These are phyloP conservation scores for Glaciozyma martinii DNA, from an alignment of 768 basidiomycete species.

Conservation along the genomic window DNA sequence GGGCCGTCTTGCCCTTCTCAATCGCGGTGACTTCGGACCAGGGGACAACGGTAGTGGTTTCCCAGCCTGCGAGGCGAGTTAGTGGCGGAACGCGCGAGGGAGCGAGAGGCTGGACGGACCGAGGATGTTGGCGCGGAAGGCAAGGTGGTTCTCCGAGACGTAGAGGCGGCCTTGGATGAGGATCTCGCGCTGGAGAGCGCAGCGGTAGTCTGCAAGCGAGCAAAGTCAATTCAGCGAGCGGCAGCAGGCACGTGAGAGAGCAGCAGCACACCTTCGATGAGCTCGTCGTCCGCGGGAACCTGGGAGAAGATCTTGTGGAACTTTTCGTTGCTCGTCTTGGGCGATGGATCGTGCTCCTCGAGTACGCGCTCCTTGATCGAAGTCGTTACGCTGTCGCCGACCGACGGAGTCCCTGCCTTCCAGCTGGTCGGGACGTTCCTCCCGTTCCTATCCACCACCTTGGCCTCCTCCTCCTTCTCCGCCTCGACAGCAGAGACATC, in stretches of 20 bases:
- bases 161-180: conserved; percentile 90
- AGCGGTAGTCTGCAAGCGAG: conserved; percentile 65
- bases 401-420: not conserved
- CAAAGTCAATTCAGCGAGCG: not conserved
- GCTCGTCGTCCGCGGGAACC: conserved; percentile 87
- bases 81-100: not conserved
- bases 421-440: not conserved
- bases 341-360: not conserved
- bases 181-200: conserved; percentile 91
- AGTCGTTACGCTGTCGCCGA: not conserved
- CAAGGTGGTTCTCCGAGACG: conserved; percentile 95
- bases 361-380: not conserved
- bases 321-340: conserved; percentile 60
- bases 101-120: conserved; percentile 41
- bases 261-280: conserved; percentile 75
- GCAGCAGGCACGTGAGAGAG: not conserved
- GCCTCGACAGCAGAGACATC: too few species aligned
- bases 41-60: conserved; percentile 77
- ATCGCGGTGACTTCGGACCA: conserved; percentile 75
- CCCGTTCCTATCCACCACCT: not conserved
- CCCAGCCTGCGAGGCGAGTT: conserved; percentile 6
- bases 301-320: conserved; percentile 83
- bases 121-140: conserved; percentile 97
- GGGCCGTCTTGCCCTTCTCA: conserved; percentile 95
- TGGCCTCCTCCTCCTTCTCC: not conserved